phyloP scores from a whole-genome alignment of 495 filamentous ascomycete species.

The Parathielavia appendiculata region DNA sequence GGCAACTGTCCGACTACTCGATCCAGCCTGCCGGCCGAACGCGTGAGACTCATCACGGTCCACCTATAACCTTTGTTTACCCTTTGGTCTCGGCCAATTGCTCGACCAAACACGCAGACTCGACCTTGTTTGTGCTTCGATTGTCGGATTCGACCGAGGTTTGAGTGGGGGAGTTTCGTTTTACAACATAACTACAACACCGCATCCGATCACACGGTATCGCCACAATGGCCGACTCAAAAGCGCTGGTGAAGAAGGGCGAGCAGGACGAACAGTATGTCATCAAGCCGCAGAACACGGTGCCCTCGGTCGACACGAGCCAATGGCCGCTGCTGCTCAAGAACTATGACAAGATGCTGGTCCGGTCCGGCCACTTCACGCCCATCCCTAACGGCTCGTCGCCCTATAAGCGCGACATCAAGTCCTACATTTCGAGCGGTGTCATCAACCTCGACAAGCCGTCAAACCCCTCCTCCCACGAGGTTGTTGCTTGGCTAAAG shows the following conservation, averaged over 20 bases:
- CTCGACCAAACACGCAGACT: neutral
- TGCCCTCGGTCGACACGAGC: constrained; percentile 67
- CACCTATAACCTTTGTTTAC: constrained; percentile 17
- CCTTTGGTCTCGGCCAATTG: constrained; percentile 3
- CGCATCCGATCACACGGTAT: neutral
- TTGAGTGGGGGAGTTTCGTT: neutral
- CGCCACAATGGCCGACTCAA: constrained; percentile 17
- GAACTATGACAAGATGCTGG: constrained; percentile 80
- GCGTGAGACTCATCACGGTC: constrained; percentile 19
- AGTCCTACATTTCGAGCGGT: constrained; percentile 90
- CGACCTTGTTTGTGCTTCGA: neutral
- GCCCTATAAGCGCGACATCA: constrained; percentile 85
- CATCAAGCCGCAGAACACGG: constrained; percentile 79
- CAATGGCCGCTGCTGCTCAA: constrained; percentile 87
- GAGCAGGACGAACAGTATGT: constrained; percentile 61
- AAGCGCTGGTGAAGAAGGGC: constrained; percentile 44
- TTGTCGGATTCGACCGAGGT: neutral
- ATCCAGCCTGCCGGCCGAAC: constrained; percentile 22
- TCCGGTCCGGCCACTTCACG: constrained; percentile 87
- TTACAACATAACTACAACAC: neutral
- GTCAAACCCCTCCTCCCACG: constrained; percentile 94
- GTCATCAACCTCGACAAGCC: constrained; percentile 97
- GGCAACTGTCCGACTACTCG: constrained; percentile 22
- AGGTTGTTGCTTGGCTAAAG: constrained; percentile 99
- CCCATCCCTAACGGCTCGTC: constrained; percentile 85